These are phyloP conservation scores for Claviceps fusiformis DNA, from an alignment of 2,329 filamentous ascomycete genomes.

Conservation along the genomic window DNA sequence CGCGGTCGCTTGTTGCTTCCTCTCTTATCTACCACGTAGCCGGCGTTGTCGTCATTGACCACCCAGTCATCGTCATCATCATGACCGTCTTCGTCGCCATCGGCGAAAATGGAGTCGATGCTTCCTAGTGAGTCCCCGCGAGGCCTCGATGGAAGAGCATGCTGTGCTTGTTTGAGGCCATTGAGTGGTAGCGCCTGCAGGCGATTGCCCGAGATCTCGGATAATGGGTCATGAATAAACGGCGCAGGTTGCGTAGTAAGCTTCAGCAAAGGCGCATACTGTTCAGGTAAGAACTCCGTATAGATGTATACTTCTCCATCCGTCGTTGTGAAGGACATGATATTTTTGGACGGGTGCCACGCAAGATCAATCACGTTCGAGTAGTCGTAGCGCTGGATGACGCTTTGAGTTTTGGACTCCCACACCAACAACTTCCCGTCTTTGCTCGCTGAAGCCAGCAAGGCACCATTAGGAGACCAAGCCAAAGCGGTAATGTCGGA, in stretches of 20 bases:
- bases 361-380: slow-evolving; percentile 71
- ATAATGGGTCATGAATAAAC: slow-evolving; percentile 68
- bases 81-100: slow-evolving; percentile 40
- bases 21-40: slow-evolving; percentile 53
- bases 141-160: slow-evolving; percentile 29
- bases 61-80: slow-evolving; percentile 65
- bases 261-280: slow-evolving; percentile 42
- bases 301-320: slow-evolving; percentile 92
- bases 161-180: slow-evolving; percentile 38
- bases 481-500: slow-evolving; percentile 74
- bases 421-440: slow-evolving; percentile 65
- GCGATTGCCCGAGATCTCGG: slow-evolving; percentile 54
- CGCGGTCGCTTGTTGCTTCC: slow-evolving; percentile 37
- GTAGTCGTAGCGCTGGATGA: slow-evolving; percentile 67
- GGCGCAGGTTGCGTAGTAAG: slow-evolving; percentile 60
- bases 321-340: slow-evolving; percentile 80
- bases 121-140: slow-evolving; percentile 58
- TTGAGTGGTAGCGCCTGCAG: slow-evolving; percentile 34
- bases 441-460: slow-evolving; percentile 59
- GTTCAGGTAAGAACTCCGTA: slow-evolving; percentile 50
- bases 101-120: slow-evolving; percentile 68
- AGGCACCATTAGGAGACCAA: slow-evolving; percentile 90
- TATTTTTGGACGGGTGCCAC: slow-evolving; percentile 86
- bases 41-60: slow-evolving; percentile 86
- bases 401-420: slow-evolving; percentile 77